A percentile compares a stretch with the other conserved stretches of the same genome.
Evolutionary conservation across 1,139 yeast genomes (phyloP).

Genomic region (Saccharomyces hybrid): DNA sequence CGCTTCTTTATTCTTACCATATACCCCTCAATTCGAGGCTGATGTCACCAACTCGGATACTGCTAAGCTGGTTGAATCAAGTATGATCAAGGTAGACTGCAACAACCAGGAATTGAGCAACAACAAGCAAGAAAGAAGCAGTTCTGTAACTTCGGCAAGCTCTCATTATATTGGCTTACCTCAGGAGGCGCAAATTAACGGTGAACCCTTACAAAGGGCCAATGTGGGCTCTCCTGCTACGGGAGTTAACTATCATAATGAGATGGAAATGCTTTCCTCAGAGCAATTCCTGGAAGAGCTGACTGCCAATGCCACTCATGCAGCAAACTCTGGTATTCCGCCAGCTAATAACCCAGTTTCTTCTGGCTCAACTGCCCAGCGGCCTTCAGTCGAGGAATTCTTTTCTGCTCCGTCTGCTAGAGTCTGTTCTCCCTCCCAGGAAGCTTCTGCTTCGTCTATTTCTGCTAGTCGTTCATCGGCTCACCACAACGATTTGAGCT

Average conservation of each 20-base stretch:
- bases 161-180: neutral
- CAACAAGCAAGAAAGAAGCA: conserved; percentile 12
- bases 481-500: neutral
- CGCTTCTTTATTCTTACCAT: conserved; percentile 31
- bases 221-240: neutral
- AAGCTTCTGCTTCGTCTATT: neutral
- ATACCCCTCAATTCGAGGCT: conserved; percentile 32
- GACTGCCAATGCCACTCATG: conserved; percentile 28
- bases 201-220: neutral
- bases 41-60: conserved; percentile 20
- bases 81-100: conserved; percentile 10
- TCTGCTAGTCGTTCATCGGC: neutral
- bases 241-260: conserved; percentile 2
- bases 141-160: conserved; percentile 16
- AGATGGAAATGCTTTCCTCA: conserved; percentile 19
- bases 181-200: neutral
- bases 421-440: neutral
- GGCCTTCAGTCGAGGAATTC: neutral
- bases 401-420: neutral
- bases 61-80: conserved; percentile 19
- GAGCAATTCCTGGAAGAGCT: conserved; percentile 30
- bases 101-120: conserved; percentile 1
- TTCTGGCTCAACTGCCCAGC: neutral
- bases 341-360: neutral
- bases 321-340: neutral